Base-by-base conservation (phyloP, 805 yeast species). In the Candida incommunis region DNA sequence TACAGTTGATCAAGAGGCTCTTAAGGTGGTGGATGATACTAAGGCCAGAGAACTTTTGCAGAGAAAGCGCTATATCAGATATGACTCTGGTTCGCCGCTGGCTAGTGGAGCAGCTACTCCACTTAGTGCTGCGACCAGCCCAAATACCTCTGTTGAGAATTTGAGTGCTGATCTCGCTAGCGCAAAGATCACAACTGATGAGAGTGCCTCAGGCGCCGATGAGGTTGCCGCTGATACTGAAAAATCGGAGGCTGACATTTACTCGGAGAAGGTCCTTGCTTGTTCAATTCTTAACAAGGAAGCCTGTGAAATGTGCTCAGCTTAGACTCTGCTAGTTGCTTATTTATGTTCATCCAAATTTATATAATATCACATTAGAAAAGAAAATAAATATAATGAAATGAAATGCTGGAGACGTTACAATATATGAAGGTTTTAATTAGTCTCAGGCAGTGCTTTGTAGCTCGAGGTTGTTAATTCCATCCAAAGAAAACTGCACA, bases 281-380 rank as follows among this genome's bases (percentile, higher is more conserved):
- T 90, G 98, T 72, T 94, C 96, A 46, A 87, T 92, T 63, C 80
- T 83, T 48, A 90, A 92, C 70, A 96, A 96, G 48, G 97, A 85
- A 69, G 78, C 97, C 43, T 90, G 98, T 69, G 90, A 90, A 61
- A 92, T 92, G 97, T 92, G 98, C 72, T 90, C 97, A 48, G 97
- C 97, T 70, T 92, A 68, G 50, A 22, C 21, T 31, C 25, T 7
- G 21, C 22, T 18, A 4, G 9, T 22, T 22, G 23, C 5, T 16
- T 37, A 20, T 37, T 20, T 37, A 31, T 31, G 37, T 31, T 31
- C n/a, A 4, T 4, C n/a, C n/a, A n/a, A n/a, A n/a, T n/a, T n/a
- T n/a, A n/a, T n/a, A n/a, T n/a, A n/a, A n/a, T n/a, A n/a, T n/a
- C n/a, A n/a, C n/a, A n/a, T n/a, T n/a, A n/a, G n/a, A n/a, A n/a